Base-by-base conservation (phyloP, 352 stramenopile genomes). In the Phytophthora nicotianae region DNA sequence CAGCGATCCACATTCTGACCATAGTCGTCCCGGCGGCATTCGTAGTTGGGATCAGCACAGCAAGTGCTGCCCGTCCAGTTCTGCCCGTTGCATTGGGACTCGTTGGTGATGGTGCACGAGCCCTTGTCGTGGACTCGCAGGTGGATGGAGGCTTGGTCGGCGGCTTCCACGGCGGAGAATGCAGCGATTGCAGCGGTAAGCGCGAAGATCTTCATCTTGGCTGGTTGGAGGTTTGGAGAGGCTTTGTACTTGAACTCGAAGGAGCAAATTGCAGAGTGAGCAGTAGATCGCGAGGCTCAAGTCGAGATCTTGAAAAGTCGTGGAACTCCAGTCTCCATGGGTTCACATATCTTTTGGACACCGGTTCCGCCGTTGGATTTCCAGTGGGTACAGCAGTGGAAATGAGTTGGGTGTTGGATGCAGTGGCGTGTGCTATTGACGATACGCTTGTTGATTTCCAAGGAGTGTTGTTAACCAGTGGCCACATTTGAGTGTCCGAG, bases 31-130 rank as follows among this genome's bases (percentile, higher is more conserved):
- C 57, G 70, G 46, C 66, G 70, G 57, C 70, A 78, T 37, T 72
- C 65, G 45, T 78, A 74, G 58, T 19, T 72, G 0, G 70, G 37
- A 43, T 78, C 70, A 9, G 53, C 57, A 26, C 70, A 78, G 66
- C 70, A 79, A 0, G 57, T 73, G 54, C 66, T 79, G 2, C 50
- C 53, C 6, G 61, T 66, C 70, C 70, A 79, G 70, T 75, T 73
- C 48, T 77, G 49, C 3, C 49, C 49, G 21, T 56, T 40, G n/a
- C 50, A 57, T 40, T 57, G 50, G 1, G 50, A 57, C 19, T 57
- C 50, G 50, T 58, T 58, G 5, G 29, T 61, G 29, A 61, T 61
- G 20, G 29, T 61, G 32, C 53, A 61, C 6, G n/a, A 37, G 5
- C 21, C 49, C 32, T 68, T 47, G 16, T 14, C 40, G 27, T 70